Conservation (phyloP, 306 rosid species). For the Hippophae tibetana region DNA sequence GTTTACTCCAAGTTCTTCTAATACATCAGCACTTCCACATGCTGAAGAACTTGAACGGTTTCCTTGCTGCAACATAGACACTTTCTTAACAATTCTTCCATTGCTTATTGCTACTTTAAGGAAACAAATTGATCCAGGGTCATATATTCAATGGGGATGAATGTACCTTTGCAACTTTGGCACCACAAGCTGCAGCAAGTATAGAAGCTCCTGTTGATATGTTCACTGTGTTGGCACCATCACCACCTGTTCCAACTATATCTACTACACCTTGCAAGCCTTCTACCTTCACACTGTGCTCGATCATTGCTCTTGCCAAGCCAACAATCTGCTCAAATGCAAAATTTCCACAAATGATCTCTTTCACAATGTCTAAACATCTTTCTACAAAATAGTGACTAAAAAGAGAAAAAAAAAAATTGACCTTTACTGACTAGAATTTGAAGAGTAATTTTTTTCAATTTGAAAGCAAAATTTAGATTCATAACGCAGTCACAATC, state of each 20-base stretch:
- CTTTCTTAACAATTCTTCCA: not conserved
- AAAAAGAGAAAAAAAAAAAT: no score
- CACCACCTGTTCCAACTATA: conserved; percentile 98
- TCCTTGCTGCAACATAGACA: conserved; percentile 63
- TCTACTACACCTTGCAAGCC: conserved; percentile 76
- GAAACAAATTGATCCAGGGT: not conserved
- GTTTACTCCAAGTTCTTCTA: conserved; percentile 70
- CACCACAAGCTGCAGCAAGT: conserved; percentile 95
- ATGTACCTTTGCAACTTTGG: conserved; percentile 82
- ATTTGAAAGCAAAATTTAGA: no score
- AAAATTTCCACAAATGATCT: conserved; percentile 1
- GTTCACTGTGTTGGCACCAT: conserved; percentile 88
- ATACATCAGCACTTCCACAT: conserved; percentile 95
- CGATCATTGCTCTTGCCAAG: conserved; percentile 80
- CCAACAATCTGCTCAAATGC: conserved; percentile 56
- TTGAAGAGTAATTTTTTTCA: no score
- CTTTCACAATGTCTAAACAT: not conserved
- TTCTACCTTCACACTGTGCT: conserved; percentile 60
- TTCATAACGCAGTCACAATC: no score
- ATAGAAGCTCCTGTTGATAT: conserved; percentile 87
- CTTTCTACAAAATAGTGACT: no score
- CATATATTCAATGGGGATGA: not conserved
- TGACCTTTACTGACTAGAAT: no score
- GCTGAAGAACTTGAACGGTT: conserved; percentile 90
- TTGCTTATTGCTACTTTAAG: not conserved